phyloP scores from a whole-genome alignment of 1,139 yeast species.

The Hanseniaspora uvarum region DNA sequence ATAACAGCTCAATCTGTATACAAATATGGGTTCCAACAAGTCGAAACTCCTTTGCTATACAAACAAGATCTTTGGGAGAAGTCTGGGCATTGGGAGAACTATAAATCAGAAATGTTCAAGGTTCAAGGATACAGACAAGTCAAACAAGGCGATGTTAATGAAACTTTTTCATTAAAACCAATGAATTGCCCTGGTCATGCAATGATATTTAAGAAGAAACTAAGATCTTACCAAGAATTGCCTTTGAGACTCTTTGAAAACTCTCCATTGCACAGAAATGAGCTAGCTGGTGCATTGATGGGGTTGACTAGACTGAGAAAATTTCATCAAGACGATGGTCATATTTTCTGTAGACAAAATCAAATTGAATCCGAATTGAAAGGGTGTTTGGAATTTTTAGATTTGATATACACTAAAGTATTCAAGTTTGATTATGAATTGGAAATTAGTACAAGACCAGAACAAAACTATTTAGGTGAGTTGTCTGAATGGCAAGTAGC shows the following conservation, averaged over 20 bases:
- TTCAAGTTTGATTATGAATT: constrained; percentile 48
- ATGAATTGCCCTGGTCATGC: constrained; percentile 99
- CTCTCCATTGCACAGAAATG: constrained; percentile 90
- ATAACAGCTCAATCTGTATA: constrained; percentile 74
- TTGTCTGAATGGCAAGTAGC: constrained; percentile 77
- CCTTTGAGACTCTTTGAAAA: constrained; percentile 88
- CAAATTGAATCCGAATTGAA: constrained; percentile 75
- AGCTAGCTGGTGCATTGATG: constrained; percentile 85
- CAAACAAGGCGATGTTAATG: constrained; percentile 34
- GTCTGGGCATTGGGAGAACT: constrained; percentile 95
- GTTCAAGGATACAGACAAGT: constrained; percentile 34
- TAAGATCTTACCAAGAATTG: constrained; percentile 77
- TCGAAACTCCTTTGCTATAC: constrained; percentile 83
- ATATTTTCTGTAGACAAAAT: constrained; percentile 76
- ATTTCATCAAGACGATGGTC: constrained; percentile 98
- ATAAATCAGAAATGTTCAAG: constrained; percentile 86
- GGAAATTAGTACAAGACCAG: constrained; percentile 57
- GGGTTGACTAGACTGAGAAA: constrained; percentile 92
- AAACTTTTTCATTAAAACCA: constrained; percentile 78
- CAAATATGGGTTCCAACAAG: constrained; percentile 81
- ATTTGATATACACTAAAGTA: constrained; percentile 57
- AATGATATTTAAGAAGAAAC: constrained; percentile 67
- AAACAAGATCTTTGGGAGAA: constrained; percentile 77
- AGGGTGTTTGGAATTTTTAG: constrained; percentile 63
- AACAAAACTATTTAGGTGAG: constrained; percentile 71